Percentiles rank a stretch among this genome's conserved stretches.
Evolutionary conservation across 202 grass and related monocot species (phyloP).

Genomic region (Schoenoplectus tabernaemontani): DNA sequence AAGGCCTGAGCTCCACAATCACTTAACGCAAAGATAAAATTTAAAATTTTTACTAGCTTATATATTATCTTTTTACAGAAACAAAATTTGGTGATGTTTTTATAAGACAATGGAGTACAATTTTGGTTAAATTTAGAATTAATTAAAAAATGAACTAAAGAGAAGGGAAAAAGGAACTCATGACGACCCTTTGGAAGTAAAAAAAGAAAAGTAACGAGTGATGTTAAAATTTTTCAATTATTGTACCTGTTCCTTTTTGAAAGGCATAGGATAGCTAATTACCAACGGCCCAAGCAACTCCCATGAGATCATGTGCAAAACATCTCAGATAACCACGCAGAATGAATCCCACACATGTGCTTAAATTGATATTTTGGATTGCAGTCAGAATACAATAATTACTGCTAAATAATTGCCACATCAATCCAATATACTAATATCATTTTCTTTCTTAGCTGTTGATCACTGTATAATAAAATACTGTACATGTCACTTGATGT

Average conservation of each 20-base stretch:
- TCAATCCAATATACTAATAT: background rate
- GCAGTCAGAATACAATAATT: background rate
- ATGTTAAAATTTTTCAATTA: background rate
- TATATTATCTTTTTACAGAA: too few species aligned
- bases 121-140: background rate
- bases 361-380: background rate
- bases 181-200: background rate
- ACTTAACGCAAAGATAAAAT: too few species aligned
- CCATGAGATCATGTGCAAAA: constrained; percentile 8
- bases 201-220: background rate
- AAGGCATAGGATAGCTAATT: background rate
- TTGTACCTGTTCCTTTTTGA: background rate
- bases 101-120: too few species aligned
- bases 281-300: background rate
- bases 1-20: too few species aligned
- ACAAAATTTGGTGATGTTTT: too few species aligned
- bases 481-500: background rate
- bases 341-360: background rate
- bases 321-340: background rate
- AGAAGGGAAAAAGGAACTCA: background rate
- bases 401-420: background rate
- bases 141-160: background rate
- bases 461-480: background rate
- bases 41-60: too few species aligned
- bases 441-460: background rate